Percentiles rank a stretch among this genome's conserved stretches.
These are phyloP conservation scores for Candida takata DNA, from an alignment of 805 yeast species.

Conservation along the genomic window DNA sequence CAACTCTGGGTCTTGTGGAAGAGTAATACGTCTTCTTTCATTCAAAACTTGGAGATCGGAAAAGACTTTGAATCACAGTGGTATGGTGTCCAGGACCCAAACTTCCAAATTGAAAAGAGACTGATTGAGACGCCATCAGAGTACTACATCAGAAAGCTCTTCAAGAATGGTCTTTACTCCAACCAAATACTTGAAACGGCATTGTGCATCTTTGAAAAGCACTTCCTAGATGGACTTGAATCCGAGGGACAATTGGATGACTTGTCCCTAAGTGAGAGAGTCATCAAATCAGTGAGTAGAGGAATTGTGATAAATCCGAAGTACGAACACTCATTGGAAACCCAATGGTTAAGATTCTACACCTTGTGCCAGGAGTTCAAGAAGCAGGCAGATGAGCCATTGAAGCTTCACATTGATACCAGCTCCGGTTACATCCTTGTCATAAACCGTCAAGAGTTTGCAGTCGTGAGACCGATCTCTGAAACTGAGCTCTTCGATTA, in stretches of 20 bases:
- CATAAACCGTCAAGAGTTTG: slow-evolving; percentile 29
- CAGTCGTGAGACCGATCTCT: slow-evolving; percentile 29
- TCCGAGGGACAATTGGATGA: slow-evolving; percentile 21
- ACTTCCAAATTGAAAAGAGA: slow-evolving; percentile 12
- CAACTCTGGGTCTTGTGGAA: slow-evolving; percentile 50
- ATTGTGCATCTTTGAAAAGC: slow-evolving; percentile 41
- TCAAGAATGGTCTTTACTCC: slow-evolving; percentile 44
- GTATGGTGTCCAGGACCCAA: slow-evolving; percentile 14
- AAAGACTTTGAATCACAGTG: slow-evolving; percentile 21
- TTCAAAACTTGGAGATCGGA: slow-evolving; percentile 29
- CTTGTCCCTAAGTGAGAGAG: slow-evolving; percentile 28
- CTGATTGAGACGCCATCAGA: slow-evolving; percentile 28
- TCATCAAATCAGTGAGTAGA: slow-evolving; percentile 27
- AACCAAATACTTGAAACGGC: slow-evolving; percentile 45
- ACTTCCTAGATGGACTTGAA: slow-evolving; percentile 27
- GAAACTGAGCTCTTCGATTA: slow-evolving; percentile 27
- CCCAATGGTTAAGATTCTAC: slow-evolving; percentile 64
- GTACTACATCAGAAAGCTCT: slow-evolving; percentile 38
- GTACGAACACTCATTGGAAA: slow-evolving; percentile 31
- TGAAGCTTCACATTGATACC: slow-evolving; percentile 39
- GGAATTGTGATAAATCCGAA: slow-evolving; percentile 26
- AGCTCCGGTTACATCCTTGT: slow-evolving; percentile 25
- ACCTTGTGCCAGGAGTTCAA: slow-evolving; percentile 67
- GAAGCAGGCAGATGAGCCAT: slow-evolving; percentile 52
- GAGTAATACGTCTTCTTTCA: slow-evolving; percentile 47